phyloP scores from a whole-genome alignment of 1,139 yeast genomes.

The Saccharomycopsis crataegensis region DNA sequence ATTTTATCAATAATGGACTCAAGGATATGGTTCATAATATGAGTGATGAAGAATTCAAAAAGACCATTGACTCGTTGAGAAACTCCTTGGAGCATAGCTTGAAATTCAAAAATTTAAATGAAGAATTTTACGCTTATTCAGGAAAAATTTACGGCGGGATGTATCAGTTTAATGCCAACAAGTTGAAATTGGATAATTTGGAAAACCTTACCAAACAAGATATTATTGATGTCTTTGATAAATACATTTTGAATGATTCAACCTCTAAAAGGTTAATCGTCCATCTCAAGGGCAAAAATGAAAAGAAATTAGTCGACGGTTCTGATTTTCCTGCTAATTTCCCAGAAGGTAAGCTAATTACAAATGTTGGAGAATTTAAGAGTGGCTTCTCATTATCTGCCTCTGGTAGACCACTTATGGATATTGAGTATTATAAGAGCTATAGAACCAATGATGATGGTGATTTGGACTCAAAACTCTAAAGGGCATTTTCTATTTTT shows the following conservation, averaged over 20 bases:
- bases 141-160: conserved; percentile 63
- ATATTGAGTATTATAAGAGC: conserved; percentile 10
- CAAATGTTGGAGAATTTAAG: conserved; percentile 37
- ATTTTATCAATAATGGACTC: conserved; percentile 42
- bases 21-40: conserved; percentile 31
- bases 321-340: conserved; percentile 22
- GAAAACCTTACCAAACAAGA: conserved; percentile 45
- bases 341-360: conserved; percentile 33
- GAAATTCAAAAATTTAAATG: conserved; percentile 68
- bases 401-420: conserved; percentile 34
- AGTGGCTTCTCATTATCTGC: conserved; percentile 35
- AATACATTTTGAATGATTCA: conserved; percentile 35
- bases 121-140: conserved; percentile 66
- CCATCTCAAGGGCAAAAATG: conserved; percentile 40
- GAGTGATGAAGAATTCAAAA: conserved; percentile 55
- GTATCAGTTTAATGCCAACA: conserved; percentile 61
- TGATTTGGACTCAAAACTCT: neutral
- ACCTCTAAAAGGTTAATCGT: conserved; percentile 48
- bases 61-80: conserved; percentile 63
- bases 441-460: conserved; percentile 7
- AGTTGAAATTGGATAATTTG: conserved; percentile 50
- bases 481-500: neutral
- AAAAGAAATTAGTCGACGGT: conserved; percentile 19
- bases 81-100: conserved; percentile 53
- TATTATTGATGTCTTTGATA: conserved; percentile 46